A percentile compares a stretch with the other conserved stretches of the same genome.
These are phyloP conservation scores for Limnanthes douglasii DNA, from an alignment of 345 rosid genomes.

Conservation along the genomic window DNA sequence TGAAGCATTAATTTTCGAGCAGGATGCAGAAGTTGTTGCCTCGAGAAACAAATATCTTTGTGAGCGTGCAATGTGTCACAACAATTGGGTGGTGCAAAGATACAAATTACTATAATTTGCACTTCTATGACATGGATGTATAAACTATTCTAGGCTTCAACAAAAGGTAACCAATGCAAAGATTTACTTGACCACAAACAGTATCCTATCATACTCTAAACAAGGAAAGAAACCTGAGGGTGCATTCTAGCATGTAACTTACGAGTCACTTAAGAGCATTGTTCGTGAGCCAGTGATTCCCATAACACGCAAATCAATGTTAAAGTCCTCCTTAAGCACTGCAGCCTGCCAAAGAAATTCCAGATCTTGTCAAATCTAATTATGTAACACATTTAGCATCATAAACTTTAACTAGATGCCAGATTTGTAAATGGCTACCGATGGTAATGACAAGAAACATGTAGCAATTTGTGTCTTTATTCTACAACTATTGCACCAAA, in stretches of 20 bases:
- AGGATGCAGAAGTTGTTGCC: too few species aligned
- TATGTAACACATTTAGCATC: not conserved
- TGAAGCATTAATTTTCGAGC: too few species aligned
- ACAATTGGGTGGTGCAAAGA: too few species aligned
- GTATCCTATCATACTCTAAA: not conserved
- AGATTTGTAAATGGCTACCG: not conserved
- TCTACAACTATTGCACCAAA: too few species aligned
- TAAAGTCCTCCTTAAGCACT: conserved; percentile 89
- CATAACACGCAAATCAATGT: conserved; percentile 93
- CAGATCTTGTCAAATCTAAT: not conserved
- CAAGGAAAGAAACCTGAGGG: not conserved
- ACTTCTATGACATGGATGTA: too few species aligned
- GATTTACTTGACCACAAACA: not conserved
- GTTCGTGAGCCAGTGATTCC: conserved; percentile 71
- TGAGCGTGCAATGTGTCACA: too few species aligned
- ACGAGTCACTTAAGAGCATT: conserved; percentile 85
- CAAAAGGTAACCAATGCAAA: not conserved
- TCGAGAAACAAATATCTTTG: too few species aligned
- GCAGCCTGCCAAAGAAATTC: conserved; percentile 44
- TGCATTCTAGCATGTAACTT: conserved; percentile 27
- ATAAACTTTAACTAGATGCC: not conserved
- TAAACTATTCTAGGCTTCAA: too few species aligned
- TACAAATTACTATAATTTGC: not conserved
- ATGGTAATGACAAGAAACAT: not conserved
- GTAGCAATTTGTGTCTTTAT: too few species aligned